Evolutionary conservation across 805 yeast genomes (phyloP), one percentile per base, ranked within the genome.

Genomic region (Candida rishiriensis): DNA sequence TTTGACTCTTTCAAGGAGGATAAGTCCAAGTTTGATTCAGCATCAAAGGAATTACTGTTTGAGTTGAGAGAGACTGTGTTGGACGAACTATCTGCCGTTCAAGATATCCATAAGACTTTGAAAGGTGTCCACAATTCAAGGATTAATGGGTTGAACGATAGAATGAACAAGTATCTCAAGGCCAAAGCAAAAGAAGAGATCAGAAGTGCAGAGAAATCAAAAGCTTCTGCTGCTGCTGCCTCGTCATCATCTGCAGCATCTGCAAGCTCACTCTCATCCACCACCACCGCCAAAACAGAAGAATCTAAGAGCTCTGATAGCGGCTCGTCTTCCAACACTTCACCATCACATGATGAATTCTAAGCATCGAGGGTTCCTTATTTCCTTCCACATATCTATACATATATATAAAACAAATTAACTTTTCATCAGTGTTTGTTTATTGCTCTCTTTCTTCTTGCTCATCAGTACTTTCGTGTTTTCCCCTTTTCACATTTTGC

Each of bases 81-180:
- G 10, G 49, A 43, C 10, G 52, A 51, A 29, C 40, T 58, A n/a
- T 26, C 47, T 34, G 45, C 51, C 34, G 42, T 60, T n/a, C 40
- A 47, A 4, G 44, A 35, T 2, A 48, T 50, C n/a, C 41, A 44
- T 18, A 40, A 42, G 10, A 37, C 49, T 1, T 49, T 60, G 37
- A 49, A 56, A 44, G 47, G 40, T 8, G 63, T 60, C 16, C 68
- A 62, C 46, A 55, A 53, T 15, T 53, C 53, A 14, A 55, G 70
- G 39, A 55, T 52, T n/a, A 44, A 44, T n/a, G 51, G 56, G 2
- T 47, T 65, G 38, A 50, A 47, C 14, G 59, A 59, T 10, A 42
- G 49, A 29, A 36, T 59, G 35, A 47, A 37, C 5, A 55, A 49
- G 43, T 30, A 29, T 13, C 40, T 48, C 39, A 53, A 35, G 26